phyloP scores from a whole-genome alignment of 345 rosid species.

The Citrus hindsii region DNA sequence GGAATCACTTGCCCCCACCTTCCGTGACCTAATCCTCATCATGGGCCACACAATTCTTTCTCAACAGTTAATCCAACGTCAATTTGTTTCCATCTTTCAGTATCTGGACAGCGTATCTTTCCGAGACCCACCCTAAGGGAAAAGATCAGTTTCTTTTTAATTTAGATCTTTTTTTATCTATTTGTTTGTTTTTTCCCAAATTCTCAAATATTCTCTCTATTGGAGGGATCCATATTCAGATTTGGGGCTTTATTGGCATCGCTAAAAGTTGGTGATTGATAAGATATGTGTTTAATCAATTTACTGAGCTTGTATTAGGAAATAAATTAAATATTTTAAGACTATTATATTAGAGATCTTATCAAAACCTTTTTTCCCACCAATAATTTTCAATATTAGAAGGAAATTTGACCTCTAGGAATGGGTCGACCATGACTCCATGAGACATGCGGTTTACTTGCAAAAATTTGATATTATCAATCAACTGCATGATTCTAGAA shows the following conservation, averaged over 20 bases:
- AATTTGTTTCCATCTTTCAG: conserved; percentile 3
- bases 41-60: conserved; percentile 8
- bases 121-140: conserved; percentile 6
- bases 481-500: neutral
- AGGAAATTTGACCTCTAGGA: neutral
- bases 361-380: neutral
- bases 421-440: neutral
- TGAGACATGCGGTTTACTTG: too few relatives aligned
- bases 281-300: neutral
- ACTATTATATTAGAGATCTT: neutral
- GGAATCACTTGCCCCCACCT: conserved; percentile 36
- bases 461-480: neutral
- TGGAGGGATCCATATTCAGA: conserved; percentile 12
- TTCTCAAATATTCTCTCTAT: conserved; percentile 18
- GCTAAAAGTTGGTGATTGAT: conserved; percentile 16
- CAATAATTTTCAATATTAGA: neutral
- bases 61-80: conserved; percentile 17
- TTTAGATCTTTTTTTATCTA: neutral
- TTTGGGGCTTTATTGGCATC: conserved; percentile 12
- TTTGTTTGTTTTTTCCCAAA: conserved; percentile 19
- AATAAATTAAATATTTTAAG: neutral
- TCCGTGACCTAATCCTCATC: conserved; percentile 1
- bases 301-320: neutral
- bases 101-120: neutral
- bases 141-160: conserved; percentile 9